These are phyloP conservation scores for Clavulina sp. DNA, from an alignment of 768 basidiomycete species.

Conservation along the genomic window DNA sequence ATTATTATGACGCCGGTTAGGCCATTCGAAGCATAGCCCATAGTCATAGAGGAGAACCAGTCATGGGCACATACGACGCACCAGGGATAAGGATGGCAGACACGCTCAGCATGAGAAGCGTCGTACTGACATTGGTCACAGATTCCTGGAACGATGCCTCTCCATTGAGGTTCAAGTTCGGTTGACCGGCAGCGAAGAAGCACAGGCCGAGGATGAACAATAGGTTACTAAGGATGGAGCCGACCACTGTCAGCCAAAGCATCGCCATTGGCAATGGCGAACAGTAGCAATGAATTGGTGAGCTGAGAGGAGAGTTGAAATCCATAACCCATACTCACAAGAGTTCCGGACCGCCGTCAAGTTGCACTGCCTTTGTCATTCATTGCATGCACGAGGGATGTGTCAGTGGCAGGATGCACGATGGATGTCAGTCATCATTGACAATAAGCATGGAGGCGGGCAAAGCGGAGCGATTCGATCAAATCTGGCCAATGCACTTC, in stretches of 20 bases:
- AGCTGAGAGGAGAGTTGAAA: neutral
- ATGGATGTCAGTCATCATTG: neutral
- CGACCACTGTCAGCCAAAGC: constrained; percentile 37
- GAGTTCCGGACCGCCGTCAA: neutral
- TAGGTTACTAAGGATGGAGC: constrained; percentile 58
- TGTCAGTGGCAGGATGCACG: neutral
- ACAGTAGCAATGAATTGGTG: neutral
- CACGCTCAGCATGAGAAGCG: constrained; percentile 60
- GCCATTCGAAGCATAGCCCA: neutral
- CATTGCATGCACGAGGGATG: neutral
- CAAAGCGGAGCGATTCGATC: no score
- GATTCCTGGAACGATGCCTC: constrained; percentile 37
- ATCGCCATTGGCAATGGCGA: neutral
- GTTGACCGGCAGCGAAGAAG: constrained; percentile 69
- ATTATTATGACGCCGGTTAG: neutral
- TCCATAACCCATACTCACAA: no score
- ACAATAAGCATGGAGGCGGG: no score
- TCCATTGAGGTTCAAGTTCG: neutral
- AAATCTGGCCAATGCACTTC: no score
- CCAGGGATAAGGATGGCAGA: constrained; percentile 55
- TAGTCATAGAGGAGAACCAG: no score
- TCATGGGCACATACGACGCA: neutral
- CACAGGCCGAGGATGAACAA: constrained; percentile 80
- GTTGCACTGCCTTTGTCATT: neutral
- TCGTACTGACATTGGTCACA: constrained; percentile 57